A percentile compares a stretch with the other conserved stretches of the same genome.
These are phyloP conservation scores for Saccharomycopsis schoenii DNA, from an alignment of 805 yeast genomes.

Conservation along the genomic window DNA sequence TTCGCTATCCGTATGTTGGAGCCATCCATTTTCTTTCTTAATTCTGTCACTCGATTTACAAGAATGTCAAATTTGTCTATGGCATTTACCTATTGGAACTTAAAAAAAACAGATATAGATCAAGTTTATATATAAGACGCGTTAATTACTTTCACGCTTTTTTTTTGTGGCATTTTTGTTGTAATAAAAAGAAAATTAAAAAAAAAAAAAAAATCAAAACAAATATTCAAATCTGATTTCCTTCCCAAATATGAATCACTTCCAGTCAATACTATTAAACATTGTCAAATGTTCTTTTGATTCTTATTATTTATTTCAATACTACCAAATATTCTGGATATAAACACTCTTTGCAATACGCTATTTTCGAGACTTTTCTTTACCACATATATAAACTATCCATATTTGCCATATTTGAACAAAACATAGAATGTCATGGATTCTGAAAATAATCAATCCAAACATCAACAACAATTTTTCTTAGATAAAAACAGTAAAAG, in stretches of 20 bases:
- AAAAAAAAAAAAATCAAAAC: background rate
- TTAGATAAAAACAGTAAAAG: background rate
- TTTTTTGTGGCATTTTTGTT: background rate
- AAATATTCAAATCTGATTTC: background rate
- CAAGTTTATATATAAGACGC: background rate
- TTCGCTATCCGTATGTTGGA: conserved; percentile 7
- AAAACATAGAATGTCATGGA: background rate
- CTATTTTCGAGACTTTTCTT: background rate
- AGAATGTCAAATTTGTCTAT: background rate
- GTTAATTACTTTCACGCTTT: background rate
- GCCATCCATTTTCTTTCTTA: background rate
- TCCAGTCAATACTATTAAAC: background rate
- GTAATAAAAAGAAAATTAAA: background rate
- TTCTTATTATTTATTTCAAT: background rate
- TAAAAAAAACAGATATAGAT: background rate
- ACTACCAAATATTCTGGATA: background rate
- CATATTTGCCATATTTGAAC: background rate
- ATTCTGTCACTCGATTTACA: background rate
- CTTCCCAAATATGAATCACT: background rate
- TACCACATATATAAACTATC: background rate
- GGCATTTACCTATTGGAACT: no score
- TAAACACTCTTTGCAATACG: background rate
- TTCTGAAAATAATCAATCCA: background rate
- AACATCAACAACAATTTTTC: background rate
- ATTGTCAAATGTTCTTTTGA: background rate